Conservation (phyloP, 768 basidiomycete genomes). For the Xerocomus potaroensis region DNA sequence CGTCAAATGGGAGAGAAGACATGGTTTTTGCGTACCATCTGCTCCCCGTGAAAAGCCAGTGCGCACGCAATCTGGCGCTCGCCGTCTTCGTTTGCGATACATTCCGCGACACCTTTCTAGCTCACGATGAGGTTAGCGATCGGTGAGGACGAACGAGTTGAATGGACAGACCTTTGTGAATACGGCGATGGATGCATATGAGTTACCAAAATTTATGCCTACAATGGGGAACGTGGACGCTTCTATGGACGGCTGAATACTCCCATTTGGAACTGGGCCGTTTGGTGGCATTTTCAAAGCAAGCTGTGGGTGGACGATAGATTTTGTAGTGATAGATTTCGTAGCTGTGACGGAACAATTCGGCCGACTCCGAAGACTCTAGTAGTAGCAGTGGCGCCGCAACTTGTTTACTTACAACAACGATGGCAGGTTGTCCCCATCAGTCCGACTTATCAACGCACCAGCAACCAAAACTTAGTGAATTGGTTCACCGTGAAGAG, state of each 20-base stretch:
- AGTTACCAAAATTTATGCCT: slow-evolving; percentile 96
- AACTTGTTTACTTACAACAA: too few relatives aligned
- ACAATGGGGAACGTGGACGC: slow-evolving; percentile 55
- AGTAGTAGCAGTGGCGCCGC: too few relatives aligned
- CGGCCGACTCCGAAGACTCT: too few relatives aligned
- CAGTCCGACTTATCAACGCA: slow-evolving; percentile 45
- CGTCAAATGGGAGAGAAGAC: slow-evolving; percentile 1
- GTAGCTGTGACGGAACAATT: too few relatives aligned
- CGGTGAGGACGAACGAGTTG: not conserved
- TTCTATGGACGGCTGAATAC: slow-evolving; percentile 39
- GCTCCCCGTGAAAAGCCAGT: slow-evolving; percentile 85
- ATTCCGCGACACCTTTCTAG: slow-evolving; percentile 88
- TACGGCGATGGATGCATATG: slow-evolving; percentile 92
- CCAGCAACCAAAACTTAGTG: slow-evolving; percentile 55
- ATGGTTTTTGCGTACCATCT: slow-evolving; percentile 59
- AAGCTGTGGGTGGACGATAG: not conserved
- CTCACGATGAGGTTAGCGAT: not conserved
- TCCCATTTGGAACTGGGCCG: slow-evolving; percentile 47
- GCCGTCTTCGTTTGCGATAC: slow-evolving; percentile 97
- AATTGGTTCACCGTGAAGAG: slow-evolving; percentile 84
- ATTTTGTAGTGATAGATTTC: too few relatives aligned
- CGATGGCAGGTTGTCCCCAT: slow-evolving; percentile 47
- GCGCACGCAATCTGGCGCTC: slow-evolving; percentile 97
- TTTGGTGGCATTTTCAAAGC: slow-evolving; percentile 36
- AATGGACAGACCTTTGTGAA: slow-evolving; percentile 73